Conservation (phyloP, 139 green algal species). For the Gonium pectorale region DNA sequence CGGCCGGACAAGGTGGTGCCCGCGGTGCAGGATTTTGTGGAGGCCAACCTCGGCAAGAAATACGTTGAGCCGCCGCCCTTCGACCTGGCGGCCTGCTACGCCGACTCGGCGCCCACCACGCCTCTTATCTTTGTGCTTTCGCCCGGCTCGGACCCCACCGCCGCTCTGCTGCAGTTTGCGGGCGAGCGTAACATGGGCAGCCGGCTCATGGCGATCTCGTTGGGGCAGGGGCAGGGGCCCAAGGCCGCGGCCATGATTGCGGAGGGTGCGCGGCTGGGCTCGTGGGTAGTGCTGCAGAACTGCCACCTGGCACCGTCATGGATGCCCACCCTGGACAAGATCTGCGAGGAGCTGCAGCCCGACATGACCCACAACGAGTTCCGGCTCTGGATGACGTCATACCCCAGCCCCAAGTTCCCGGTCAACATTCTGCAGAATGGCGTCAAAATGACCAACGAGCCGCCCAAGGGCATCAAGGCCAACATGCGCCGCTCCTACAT, state of each 20-base stretch:
- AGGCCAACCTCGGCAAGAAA: conserved; percentile 61
- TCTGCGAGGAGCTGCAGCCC: conserved; percentile 78
- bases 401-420: conserved; percentile 77
- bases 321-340: conserved; percentile 80
- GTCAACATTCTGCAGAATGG: conserved; percentile 80
- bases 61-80: conserved; percentile 79
- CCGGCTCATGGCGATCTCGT: conserved; percentile 70
- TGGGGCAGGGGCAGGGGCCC: conserved; percentile 81
- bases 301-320: conserved; percentile 81
- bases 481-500: conserved; percentile 80
- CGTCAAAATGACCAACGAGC: conserved; percentile 89
- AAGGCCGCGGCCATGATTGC: conserved; percentile 82
- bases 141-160: conserved; percentile 77
- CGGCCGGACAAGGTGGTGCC: conserved; percentile 83
- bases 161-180: conserved; percentile 70
- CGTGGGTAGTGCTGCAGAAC: conserved; percentile 81
- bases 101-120: conserved; percentile 73
- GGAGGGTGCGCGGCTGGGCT: conserved; percentile 58
- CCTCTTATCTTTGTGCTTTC: conserved; percentile 85
- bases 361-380: conserved; percentile 74
- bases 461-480: conserved; percentile 76
- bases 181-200: conserved; percentile 67
- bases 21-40: conserved; percentile 68
- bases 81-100: conserved; percentile 79
- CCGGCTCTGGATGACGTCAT: conserved; percentile 80